These are phyloP conservation scores for Millerozyma acaciae DNA, from an alignment of 805 yeast species.

Conservation along the genomic window DNA sequence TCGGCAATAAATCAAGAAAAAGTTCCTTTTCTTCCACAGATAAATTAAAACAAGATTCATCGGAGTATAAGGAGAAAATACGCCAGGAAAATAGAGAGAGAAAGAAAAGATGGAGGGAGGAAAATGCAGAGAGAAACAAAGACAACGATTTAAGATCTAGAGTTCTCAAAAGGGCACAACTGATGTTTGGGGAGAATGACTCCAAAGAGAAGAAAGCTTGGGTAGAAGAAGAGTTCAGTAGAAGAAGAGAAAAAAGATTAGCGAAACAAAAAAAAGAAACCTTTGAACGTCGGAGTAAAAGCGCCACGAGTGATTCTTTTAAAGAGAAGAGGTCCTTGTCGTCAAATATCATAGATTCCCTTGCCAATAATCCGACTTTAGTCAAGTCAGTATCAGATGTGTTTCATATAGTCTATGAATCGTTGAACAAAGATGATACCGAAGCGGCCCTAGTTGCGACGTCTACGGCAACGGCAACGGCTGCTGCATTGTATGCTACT, in stretches of 20 bases:
- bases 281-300: constrained; percentile 12
- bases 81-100: constrained; percentile 70
- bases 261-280: constrained; percentile 39
- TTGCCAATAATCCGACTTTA: constrained; percentile 22
- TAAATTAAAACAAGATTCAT: constrained; percentile 25
- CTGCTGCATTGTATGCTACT: constrained; percentile 34
- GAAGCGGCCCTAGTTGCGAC: constrained; percentile 31
- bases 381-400: constrained; percentile 27
- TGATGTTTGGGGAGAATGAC: constrained; percentile 59
- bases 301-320: constrained; percentile 7
- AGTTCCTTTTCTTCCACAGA: constrained; percentile 13
- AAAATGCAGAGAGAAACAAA: constrained; percentile 74
- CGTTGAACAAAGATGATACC: constrained; percentile 30
- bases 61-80: constrained; percentile 51
- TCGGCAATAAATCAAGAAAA: constrained; percentile 15
- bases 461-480: constrained; percentile 33
- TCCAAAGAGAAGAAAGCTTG: constrained; percentile 54
- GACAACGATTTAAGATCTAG: constrained; percentile 84
- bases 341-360: constrained; percentile 17
- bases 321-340: constrained; percentile 11
- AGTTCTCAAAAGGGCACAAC: constrained; percentile 66
- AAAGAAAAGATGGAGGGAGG: constrained; percentile 80
- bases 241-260: constrained; percentile 58
- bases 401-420: constrained; percentile 34
- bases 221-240: constrained; percentile 71